A percentile compares a stretch with the other conserved stretches of the same genome.
Conservation (phyloP, 768 basidiomycete genomes). For the Boletus rubroflammeus region DNA sequence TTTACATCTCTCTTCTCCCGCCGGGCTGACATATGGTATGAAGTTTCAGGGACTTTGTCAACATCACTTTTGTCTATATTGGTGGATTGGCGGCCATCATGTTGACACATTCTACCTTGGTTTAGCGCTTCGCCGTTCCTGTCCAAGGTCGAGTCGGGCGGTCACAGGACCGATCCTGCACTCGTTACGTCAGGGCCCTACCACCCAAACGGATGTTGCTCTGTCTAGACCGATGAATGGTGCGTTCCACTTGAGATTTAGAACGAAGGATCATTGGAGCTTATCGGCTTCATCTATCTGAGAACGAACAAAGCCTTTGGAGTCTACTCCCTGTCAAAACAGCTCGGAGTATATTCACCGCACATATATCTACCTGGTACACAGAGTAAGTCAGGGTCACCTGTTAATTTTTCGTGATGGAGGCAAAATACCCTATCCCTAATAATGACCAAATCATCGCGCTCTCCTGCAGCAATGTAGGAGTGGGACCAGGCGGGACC, state of each 20-base stretch:
- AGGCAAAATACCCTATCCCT: slow-evolving; percentile 32
- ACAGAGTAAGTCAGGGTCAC: slow-evolving; percentile 16
- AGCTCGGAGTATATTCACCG: slow-evolving; percentile 8
- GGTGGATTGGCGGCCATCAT: slow-evolving; percentile 22
- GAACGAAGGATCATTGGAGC: slow-evolving; percentile 21
- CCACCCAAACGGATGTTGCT: slow-evolving; percentile 10
- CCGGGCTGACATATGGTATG: slow-evolving; percentile 16
- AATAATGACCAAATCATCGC: slow-evolving; percentile 49
- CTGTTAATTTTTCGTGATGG: slow-evolving; percentile 24
- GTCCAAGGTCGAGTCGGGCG: slow-evolving; percentile 8
- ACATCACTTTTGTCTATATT: slow-evolving; percentile 18
- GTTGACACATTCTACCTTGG: slow-evolving; percentile 22
- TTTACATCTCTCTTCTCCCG: slow-evolving; percentile 25
- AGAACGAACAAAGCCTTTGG: slow-evolving; percentile 15
- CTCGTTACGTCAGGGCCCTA: slow-evolving; percentile 21
- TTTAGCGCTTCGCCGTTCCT: slow-evolving; percentile 16
- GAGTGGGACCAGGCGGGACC: slow-evolving; percentile 76
- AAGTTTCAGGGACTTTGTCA: slow-evolving; percentile 22
- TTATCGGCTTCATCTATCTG: slow-evolving; percentile 24
- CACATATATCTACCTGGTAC: slow-evolving; percentile 24
- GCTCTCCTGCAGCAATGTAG: slow-evolving; percentile 67
- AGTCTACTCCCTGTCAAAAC: slow-evolving; percentile 15
- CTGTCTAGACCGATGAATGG: slow-evolving; percentile 12
- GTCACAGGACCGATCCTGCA: slow-evolving; percentile 10
- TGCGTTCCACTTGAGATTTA: slow-evolving; percentile 14